Conservation (phyloP, 306 rosid genomes). For the Glycine soja region DNA sequence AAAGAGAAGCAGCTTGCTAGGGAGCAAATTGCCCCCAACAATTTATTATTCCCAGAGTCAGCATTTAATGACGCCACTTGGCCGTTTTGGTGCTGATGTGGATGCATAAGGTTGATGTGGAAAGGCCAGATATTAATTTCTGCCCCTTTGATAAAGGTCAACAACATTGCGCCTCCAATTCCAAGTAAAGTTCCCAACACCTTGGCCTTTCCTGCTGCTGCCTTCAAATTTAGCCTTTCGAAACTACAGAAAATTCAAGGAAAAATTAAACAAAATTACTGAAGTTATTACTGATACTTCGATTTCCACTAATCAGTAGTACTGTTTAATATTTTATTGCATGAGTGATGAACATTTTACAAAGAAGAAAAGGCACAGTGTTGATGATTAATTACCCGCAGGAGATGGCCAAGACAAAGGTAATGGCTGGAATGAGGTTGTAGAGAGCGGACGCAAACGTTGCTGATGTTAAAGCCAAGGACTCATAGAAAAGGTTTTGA, state of each 20-base stretch:
- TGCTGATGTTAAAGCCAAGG: slow-evolving; percentile 55
- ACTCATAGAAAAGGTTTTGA: slow-evolving; percentile 55
- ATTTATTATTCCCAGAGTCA: not conserved
- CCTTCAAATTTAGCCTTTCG: slow-evolving; percentile 26
- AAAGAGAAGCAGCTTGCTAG: slow-evolving; percentile 52
- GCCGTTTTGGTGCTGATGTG: slow-evolving; percentile 32
- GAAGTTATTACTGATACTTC: not conserved
- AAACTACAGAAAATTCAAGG: not conserved
- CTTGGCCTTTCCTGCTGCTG: slow-evolving; percentile 64
- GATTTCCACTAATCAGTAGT: not conserved
- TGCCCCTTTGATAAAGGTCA: slow-evolving; percentile 65
- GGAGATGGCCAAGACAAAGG: slow-evolving; percentile 53
- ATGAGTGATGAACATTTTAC: not conserved
- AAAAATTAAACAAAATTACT: not conserved
- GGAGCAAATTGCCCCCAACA: slow-evolving; percentile 48
- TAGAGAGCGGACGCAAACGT: slow-evolving; percentile 55
- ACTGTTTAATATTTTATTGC: not conserved
- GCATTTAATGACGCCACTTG: slow-evolving; percentile 21
- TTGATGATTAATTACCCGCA: slow-evolving; percentile 46
- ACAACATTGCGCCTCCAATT: slow-evolving; percentile 78
- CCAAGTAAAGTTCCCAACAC: slow-evolving; percentile 67
- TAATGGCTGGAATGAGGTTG: slow-evolving; percentile 56
- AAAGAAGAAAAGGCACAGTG: not conserved
- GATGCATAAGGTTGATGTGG: slow-evolving; percentile 62
- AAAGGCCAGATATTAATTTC: slow-evolving; percentile 64